Conservation (phyloP, 345 rosid species). For the Populus pruinosa region DNA sequence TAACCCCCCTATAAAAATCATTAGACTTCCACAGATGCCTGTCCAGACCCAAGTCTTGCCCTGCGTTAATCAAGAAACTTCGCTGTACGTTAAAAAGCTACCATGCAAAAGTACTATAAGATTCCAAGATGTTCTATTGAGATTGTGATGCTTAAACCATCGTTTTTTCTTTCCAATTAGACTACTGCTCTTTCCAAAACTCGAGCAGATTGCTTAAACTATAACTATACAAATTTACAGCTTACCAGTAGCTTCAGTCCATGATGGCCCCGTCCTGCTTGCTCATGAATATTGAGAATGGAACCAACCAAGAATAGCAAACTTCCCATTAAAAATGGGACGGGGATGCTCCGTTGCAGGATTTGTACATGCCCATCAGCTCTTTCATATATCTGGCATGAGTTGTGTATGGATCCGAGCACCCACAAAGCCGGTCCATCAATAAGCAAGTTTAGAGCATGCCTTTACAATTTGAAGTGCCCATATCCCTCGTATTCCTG, state of each 20-base stretch:
- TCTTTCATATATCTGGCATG: constrained; percentile 83
- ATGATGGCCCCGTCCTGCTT: constrained; percentile 36
- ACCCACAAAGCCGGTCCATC: constrained; percentile 73
- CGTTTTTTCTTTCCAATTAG: too few relatives aligned
- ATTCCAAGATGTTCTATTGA: too few relatives aligned
- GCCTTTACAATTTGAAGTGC: constrained; percentile 45
- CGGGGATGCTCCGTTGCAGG: constrained; percentile 60
- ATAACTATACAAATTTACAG: background rate
- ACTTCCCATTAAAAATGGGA: constrained; percentile 71
- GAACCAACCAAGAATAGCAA: constrained; percentile 57
- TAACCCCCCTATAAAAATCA: constrained; percentile 54
- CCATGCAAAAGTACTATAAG: too few relatives aligned
- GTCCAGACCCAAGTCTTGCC: constrained; percentile 57
- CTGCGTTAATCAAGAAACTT: constrained; percentile 24
- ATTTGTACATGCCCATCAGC: constrained; percentile 82
- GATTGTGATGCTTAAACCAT: too few relatives aligned
- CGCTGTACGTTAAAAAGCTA: too few relatives aligned
- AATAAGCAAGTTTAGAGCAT: constrained; percentile 57
- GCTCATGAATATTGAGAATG: constrained; percentile 53
- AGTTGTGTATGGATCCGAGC: constrained; percentile 78
- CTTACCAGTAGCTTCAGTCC: constrained; percentile 58
- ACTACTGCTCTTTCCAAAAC: too few relatives aligned
- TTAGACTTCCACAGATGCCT: constrained; percentile 46
- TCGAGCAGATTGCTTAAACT: too few relatives aligned
- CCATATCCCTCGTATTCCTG: constrained; percentile 56